Percentiles rank a stretch among this genome's conserved stretches.
These are phyloP conservation scores for Mucuna pruriens DNA, from an alignment of 306 rosid genomes.

Conservation along the genomic window DNA sequence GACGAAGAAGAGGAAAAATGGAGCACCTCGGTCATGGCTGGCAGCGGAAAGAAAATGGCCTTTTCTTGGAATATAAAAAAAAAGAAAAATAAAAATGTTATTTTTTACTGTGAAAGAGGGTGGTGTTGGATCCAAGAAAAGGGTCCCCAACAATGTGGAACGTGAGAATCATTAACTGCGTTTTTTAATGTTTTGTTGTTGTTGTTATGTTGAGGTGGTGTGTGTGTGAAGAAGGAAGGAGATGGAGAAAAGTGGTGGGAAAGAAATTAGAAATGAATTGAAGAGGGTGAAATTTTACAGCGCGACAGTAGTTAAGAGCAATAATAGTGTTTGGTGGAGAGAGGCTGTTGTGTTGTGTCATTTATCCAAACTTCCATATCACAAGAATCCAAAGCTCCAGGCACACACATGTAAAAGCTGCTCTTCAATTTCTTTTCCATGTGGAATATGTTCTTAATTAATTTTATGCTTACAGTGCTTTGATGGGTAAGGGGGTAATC, in stretches of 20 bases:
- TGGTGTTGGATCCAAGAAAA: constrained; percentile 22
- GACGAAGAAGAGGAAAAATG: constrained; percentile 56
- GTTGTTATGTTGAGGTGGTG: background rate
- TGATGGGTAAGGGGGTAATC: too few species aligned
- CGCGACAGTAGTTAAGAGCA: constrained; percentile 1
- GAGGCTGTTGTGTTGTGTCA: background rate
- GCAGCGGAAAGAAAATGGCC: constrained; percentile 46
- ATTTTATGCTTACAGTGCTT: too few species aligned
- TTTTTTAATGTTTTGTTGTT: constrained; percentile 24
- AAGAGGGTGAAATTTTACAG: constrained; percentile 10
- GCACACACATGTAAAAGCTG: background rate
- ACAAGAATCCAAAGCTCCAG: constrained; percentile 6
- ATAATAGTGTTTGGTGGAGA: constrained; percentile 23
- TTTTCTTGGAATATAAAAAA: constrained; percentile 47
- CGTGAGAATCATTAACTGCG: constrained; percentile 29
- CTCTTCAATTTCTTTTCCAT: background rate
- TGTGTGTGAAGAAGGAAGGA: background rate
- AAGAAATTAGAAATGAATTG: background rate
- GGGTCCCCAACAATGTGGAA: constrained; percentile 24
- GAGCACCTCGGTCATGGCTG: constrained; percentile 85
- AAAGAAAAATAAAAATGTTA: background rate
- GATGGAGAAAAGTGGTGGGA: background rate
- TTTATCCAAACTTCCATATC: constrained; percentile 4
- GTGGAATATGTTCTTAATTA: background rate
- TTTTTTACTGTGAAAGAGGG: constrained; percentile 28